Percentiles rank a stretch among this genome's conserved stretches.
phyloP scores from a whole-genome alignment of 768 basidiomycete genomes.

The Tricholoma terreum region DNA sequence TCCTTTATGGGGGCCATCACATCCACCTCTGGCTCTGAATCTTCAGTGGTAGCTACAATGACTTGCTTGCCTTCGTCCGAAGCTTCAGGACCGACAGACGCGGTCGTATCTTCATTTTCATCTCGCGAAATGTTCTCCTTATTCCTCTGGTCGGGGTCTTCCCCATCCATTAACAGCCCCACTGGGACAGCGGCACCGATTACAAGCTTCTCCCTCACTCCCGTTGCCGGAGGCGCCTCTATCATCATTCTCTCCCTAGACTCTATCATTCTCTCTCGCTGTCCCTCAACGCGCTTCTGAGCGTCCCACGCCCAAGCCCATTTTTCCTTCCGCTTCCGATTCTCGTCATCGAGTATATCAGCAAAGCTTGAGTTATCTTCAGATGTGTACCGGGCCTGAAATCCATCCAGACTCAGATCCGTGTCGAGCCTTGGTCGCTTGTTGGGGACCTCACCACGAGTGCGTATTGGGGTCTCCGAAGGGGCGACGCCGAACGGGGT shows the following conservation, averaged over 20 bases:
- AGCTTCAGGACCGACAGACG: slow-evolving; percentile 14
- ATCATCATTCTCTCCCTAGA: slow-evolving; percentile 69
- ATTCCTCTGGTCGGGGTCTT: slow-evolving; percentile 19
- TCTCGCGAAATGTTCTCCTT: slow-evolving; percentile 22
- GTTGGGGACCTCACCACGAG: slow-evolving; percentile 40
- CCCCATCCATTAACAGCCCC: slow-evolving; percentile 48
- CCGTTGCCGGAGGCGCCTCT: slow-evolving; percentile 57
- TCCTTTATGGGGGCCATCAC: slow-evolving; percentile 83
- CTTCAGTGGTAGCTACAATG: slow-evolving; percentile 24
- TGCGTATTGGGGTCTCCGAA: slow-evolving; percentile 64
- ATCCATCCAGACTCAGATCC: slow-evolving; percentile 71
- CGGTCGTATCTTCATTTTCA: slow-evolving; percentile 23
- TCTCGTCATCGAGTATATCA: slow-evolving; percentile 87
- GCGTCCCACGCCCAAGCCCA: slow-evolving; percentile 96
- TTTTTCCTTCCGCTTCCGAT: slow-evolving; percentile 71
- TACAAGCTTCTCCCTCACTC: slow-evolving; percentile 63
- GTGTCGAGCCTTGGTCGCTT: slow-evolving; percentile 63
- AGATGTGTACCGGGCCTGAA: slow-evolving; percentile 91
- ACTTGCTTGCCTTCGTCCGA: slow-evolving; percentile 21
- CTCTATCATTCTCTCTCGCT: slow-evolving; percentile 63
- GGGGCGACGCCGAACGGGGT: slow-evolving; percentile 64
- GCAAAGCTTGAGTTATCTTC: slow-evolving; percentile 98
- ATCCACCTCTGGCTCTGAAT: slow-evolving; percentile 40
- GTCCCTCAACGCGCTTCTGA: slow-evolving; percentile 73
- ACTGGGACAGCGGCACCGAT: slow-evolving; percentile 58